A percentile compares a stretch with the other conserved stretches of the same genome.
phyloP scores from a whole-genome alignment of 2,329 filamentous ascomycete genomes.

The Thelonectria discophora region DNA sequence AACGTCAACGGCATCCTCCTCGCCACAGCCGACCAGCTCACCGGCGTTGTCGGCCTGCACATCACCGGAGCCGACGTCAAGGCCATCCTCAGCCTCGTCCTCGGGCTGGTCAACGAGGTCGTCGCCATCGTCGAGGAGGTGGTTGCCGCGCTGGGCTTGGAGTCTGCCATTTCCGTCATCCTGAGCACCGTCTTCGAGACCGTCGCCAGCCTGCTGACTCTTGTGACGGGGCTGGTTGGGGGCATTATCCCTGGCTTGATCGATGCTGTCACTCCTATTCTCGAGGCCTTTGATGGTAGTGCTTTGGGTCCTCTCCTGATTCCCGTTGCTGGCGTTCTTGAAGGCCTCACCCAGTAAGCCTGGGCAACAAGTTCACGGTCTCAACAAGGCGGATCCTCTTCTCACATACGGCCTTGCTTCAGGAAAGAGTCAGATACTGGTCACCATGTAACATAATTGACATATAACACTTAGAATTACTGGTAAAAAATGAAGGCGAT shows the following conservation, averaged over 20 bases:
- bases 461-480: no score
- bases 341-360: not conserved
- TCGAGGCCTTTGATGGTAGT: slow-evolving; percentile 19
- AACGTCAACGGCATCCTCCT: slow-evolving; percentile 23
- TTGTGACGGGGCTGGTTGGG: slow-evolving; percentile 24
- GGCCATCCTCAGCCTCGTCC: slow-evolving; percentile 22
- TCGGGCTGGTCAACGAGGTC: slow-evolving; percentile 25
- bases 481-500: no score
- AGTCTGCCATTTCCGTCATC: not conserved
- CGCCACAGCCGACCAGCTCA: slow-evolving; percentile 24
- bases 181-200: slow-evolving; percentile 20
- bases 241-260: slow-evolving; percentile 28
- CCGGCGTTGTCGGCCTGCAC: slow-evolving; percentile 19
- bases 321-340: not conserved
- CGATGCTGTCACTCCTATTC: slow-evolving; percentile 21
- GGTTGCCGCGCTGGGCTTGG: not conserved
- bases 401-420: no score
- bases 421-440: no score
- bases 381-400: no score
- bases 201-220: slow-evolving; percentile 18
- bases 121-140: not conserved
- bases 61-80: slow-evolving; percentile 22
- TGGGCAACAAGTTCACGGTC: no score
- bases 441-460: no score
- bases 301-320: not conserved